Evolutionary conservation across 305 asterid species (phyloP), one percentile per base, ranked within the genome.

Genomic region (Fraxinus nigra): DNA sequence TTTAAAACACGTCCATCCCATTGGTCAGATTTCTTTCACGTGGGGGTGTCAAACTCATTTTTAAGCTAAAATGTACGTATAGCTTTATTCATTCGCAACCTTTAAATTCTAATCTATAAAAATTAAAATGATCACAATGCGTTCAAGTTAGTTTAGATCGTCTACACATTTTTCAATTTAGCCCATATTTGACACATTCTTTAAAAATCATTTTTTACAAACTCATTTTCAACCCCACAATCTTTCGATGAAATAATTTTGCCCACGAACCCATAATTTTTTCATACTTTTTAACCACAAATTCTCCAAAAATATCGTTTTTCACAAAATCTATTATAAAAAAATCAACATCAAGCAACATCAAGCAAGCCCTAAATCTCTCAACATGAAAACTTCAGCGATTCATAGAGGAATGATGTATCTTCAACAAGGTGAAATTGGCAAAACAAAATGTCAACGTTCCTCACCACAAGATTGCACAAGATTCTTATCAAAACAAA

Each of bases 401-500:
- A 56, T 65, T 65, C 7, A 26, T 9, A 7, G 73, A 65, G n/a
- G 34, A 63, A 63, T 18, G 28, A 59, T 63, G n/a, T 7, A 10
- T 63, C 28, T 7, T 6, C 10, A 22, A 20, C 69, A 20, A 1
- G 69, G 69, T 2, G 59, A 59, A 7, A 59, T 59, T 7, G 24
- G 35, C 35, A 22, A 65, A 61, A 61, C 72, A 65, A 65, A 65
- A 67, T 67, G 18, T 26, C 74, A 26, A 26, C 37, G 72, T 67
- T 67, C 37, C 37, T 26, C 5, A 5, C 69, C 9, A 2, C 20
- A 65, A 26, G 18, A 67, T 26, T 28, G 7, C 37, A 5, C 11
- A 67, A 4, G 2, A 67, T 24, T 65, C n/a, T 65, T 11, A 4
- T 26, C 33, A 65, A 20, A 74, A 79, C 85, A 77, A 85, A 77